These are phyloP conservation scores for Apophysomyces elegans DNA, from an alignment of 371 early-diverging fungal species.

Conservation along the genomic window DNA sequence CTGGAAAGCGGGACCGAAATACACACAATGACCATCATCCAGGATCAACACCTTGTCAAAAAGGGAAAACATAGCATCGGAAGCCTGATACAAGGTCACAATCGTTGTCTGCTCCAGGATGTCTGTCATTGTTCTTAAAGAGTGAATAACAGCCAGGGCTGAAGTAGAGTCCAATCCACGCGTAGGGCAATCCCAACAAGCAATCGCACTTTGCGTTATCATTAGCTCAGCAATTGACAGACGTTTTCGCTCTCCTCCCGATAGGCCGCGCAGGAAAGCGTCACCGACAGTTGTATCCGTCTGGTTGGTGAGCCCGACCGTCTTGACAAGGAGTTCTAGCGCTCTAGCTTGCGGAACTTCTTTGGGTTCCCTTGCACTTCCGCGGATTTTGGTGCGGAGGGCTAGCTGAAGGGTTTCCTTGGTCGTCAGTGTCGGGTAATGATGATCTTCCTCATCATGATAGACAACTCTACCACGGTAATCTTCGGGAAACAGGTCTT, in stretches of 20 bases:
- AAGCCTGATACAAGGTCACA: conserved; percentile 71
- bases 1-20: conserved; percentile 66
- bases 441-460: conserved; percentile 56
- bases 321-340: conserved; percentile 48
- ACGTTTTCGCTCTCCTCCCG: conserved; percentile 89
- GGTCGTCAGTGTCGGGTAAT: conserved; percentile 47
- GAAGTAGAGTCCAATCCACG: conserved; percentile 90
- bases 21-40: conserved; percentile 74
- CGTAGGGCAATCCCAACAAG: conserved; percentile 88
- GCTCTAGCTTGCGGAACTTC: conserved; percentile 32
- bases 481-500: conserved; percentile 36
- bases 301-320: conserved; percentile 73
- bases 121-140: conserved; percentile 69
- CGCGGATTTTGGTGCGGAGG: conserved; percentile 51
- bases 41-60: conserved; percentile 79
- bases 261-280: conserved; percentile 78
- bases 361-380: conserved; percentile 29
- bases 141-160: conserved; percentile 78
- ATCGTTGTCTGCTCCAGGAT: conserved; percentile 67
- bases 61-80: conserved; percentile 72
- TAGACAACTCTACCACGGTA: conserved; percentile 56
- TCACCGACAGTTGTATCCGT: conserved; percentile 83
- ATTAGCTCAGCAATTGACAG: conserved; percentile 86
- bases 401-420: conserved; percentile 57
- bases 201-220: conserved; percentile 69